Evolutionary conservation across 345 rosid genomes (phyloP).

Genomic region (Acer yangbiense): DNA sequence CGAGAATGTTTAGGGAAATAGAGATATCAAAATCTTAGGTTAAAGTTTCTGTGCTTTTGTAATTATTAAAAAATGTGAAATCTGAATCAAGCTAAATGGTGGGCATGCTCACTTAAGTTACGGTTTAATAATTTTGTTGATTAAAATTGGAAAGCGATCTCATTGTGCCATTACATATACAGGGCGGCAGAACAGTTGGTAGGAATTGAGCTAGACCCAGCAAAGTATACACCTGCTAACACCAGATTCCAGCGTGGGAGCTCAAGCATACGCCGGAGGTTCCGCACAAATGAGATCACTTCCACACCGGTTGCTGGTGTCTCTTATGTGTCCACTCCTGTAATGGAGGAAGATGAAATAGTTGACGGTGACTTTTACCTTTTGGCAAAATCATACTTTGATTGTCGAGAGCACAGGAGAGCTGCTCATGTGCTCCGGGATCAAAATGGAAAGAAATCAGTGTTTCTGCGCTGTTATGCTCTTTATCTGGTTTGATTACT

Average conservation of each 20-base stretch:
- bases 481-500: conserved; percentile 75
- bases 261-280: conserved; percentile 87
- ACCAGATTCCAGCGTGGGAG: conserved; percentile 97
- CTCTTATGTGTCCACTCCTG: conserved; percentile 75
- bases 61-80: neutral
- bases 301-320: conserved; percentile 74
- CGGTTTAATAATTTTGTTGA: neutral
- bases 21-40: neutral
- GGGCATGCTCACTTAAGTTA: neutral
- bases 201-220: conserved; percentile 88
- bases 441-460: conserved; percentile 75
- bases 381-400: conserved; percentile 88
- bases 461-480: conserved; percentile 87
- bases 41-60: neutral
- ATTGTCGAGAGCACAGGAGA: conserved; percentile 82
- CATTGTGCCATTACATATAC: conserved; percentile 16
- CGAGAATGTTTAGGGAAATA: neutral
- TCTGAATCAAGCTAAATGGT: neutral
- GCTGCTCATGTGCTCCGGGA: conserved; percentile 85
- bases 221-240: conserved; percentile 86
- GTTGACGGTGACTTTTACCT: conserved; percentile 81
- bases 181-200: conserved; percentile 97
- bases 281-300: conserved; percentile 70
- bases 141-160: neutral
- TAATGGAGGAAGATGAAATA: conserved; percentile 78